A percentile compares a stretch with the other conserved stretches of the same genome.
These are phyloP conservation scores for Stachybotrys chlorohalonatus DNA, from an alignment of 2,329 filamentous ascomycete species.

Conservation along the genomic window DNA sequence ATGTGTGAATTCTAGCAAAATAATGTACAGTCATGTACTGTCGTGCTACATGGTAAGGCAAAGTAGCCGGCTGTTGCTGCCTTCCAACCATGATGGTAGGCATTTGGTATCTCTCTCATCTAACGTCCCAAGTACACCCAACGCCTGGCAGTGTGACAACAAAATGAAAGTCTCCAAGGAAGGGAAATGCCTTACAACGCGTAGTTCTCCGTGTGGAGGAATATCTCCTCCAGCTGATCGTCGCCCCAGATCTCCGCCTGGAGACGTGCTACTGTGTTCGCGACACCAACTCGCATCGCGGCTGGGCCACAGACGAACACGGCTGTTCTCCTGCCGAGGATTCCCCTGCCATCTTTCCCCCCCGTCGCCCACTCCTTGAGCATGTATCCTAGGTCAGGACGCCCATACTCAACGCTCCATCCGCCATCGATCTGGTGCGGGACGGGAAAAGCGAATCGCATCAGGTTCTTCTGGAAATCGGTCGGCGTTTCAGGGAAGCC, in stretches of 20 bases:
- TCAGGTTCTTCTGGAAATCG: slow-evolving; percentile 79
- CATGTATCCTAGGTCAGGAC: slow-evolving; percentile 82
- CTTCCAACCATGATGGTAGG: not conserved
- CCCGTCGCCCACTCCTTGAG: slow-evolving; percentile 71
- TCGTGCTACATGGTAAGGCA: not conserved
- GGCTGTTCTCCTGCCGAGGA: slow-evolving; percentile 72
- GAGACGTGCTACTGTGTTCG: slow-evolving; percentile 72
- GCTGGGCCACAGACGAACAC: slow-evolving; percentile 91
- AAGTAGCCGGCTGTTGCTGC: not conserved
- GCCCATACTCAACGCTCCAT: slow-evolving; percentile 87
- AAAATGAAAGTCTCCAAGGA: not conserved
- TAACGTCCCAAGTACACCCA: not conserved
- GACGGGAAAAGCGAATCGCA: slow-evolving; percentile 79
- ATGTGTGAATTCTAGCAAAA: too few species aligned
- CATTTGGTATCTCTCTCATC: not conserved
- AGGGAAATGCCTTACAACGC: slow-evolving; percentile 46
- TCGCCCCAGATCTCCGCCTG: slow-evolving; percentile 79
- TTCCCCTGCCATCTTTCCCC: slow-evolving; percentile 54
- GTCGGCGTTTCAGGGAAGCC: slow-evolving; percentile 79
- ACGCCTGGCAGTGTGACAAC: not conserved
- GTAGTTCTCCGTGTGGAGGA: slow-evolving; percentile 92
- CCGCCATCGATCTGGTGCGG: slow-evolving; percentile 63
- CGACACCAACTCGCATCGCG: slow-evolving; percentile 78
- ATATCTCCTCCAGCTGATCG: slow-evolving; percentile 76
- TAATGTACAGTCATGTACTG: too few species aligned